Conservation (phyloP, 2,329 filamentous ascomycete species). For the Colletotrichum sp. region DNA sequence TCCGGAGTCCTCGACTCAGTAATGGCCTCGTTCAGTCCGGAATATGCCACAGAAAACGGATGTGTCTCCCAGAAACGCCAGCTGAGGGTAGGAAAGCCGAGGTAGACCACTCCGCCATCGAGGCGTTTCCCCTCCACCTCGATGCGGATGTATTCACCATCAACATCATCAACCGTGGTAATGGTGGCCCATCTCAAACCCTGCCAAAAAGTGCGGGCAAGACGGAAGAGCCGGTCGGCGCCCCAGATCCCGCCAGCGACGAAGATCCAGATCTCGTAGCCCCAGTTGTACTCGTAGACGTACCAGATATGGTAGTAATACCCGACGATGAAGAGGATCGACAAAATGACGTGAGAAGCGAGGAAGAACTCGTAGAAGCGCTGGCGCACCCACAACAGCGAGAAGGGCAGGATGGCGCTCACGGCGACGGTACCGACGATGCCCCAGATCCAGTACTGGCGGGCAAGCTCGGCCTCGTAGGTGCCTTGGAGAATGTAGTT, state of each 20-base stretch:
- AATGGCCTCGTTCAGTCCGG: background rate
- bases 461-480: constrained; percentile 6
- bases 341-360: constrained; percentile 22
- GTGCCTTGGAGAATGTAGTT: background rate
- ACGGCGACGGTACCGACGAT: constrained; percentile 19
- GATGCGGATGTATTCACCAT: constrained; percentile 11
- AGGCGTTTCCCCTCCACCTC: constrained; percentile 2
- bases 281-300: constrained; percentile 24
- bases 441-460: constrained; percentile 26
- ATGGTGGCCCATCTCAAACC: constrained; percentile 17
- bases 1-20: background rate
- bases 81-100: constrained; percentile 14
- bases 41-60: constrained; percentile 7
- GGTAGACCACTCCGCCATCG: constrained; percentile 18
- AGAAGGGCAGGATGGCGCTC: constrained; percentile 17
- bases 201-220: constrained; percentile 8
- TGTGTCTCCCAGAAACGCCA: constrained; percentile 18
- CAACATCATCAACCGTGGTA: background rate
- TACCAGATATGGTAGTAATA: constrained; percentile 27
- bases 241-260: constrained; percentile 22
- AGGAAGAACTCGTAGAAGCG: constrained; percentile 28
- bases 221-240: constrained; percentile 14
- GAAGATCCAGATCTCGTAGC: constrained; percentile 26
- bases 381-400: constrained; percentile 23
- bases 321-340: constrained; percentile 24